Evolutionary conservation across 176 grass and related monocot species (phyloP).

Genomic region (Oryza officinalis): DNA sequence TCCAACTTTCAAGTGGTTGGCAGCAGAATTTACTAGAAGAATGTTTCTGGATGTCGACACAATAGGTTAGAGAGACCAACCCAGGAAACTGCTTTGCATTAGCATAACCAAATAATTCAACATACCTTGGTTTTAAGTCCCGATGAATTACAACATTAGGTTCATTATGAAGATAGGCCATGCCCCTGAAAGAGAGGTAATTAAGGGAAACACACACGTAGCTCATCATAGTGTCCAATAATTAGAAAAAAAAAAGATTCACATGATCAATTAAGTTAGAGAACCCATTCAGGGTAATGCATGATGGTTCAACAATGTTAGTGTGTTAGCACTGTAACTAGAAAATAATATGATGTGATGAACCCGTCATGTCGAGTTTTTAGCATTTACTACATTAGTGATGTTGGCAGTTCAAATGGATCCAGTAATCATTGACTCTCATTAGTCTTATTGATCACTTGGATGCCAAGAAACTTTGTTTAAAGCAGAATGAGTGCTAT

Average conservation of each 20-base stretch:
- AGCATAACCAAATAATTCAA: conserved; percentile 30
- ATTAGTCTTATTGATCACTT: background rate
- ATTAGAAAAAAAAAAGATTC: background rate
- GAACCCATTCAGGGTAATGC: background rate
- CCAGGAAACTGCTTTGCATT: conserved; percentile 10
- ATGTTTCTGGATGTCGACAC: conserved; percentile 74
- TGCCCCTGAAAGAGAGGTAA: conserved; percentile 65
- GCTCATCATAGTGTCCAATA: background rate
- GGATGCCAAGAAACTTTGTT: background rate
- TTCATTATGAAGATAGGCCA: conserved; percentile 99
- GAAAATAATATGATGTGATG: background rate
- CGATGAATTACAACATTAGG: conserved; percentile 98
- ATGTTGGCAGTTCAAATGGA: conserved; percentile 7
- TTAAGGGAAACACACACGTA: conserved; percentile 3
- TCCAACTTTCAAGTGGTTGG: conserved; percentile 97
- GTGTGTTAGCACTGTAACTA: background rate
- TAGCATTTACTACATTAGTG: background rate
- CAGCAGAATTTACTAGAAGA: conserved; percentile 90
- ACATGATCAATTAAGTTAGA: conserved; percentile 16
- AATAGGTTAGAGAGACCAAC: conserved; percentile 29
- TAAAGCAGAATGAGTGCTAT: background rate
- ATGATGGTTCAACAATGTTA: conserved; percentile 9
- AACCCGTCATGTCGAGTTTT: background rate
- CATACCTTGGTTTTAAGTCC: conserved; percentile 94
- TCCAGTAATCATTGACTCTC: background rate